Evolutionary conservation across 2,329 filamentous ascomycete species (phyloP).

Genomic region (Talaromyces islandicus): DNA sequence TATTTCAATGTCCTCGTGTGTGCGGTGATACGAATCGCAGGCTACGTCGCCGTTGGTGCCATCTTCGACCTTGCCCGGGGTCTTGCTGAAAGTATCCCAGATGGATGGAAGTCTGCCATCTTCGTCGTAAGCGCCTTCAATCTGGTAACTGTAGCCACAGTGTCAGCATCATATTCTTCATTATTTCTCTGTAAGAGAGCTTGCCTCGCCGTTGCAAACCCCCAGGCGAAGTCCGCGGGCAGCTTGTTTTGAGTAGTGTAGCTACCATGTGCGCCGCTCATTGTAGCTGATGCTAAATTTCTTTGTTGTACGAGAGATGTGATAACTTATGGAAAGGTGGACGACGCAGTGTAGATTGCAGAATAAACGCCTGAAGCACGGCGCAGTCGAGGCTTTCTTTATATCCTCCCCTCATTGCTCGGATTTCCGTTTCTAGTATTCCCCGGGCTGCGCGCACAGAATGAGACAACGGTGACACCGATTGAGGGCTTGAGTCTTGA

Average conservation of each 20-base stretch:
- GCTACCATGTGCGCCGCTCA: neutral
- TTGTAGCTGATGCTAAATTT: neutral
- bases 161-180: neutral
- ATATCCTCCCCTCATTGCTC: neutral
- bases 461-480: neutral
- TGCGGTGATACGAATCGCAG: conserved; percentile 82
- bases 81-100: conserved; percentile 84
- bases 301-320: neutral
- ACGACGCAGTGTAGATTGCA: neutral
- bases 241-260: conserved; percentile 34
- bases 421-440: neutral
- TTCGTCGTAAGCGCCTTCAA: conserved; percentile 68
- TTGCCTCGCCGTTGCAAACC: conserved; percentile 71
- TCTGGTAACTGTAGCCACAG: conserved; percentile 65
- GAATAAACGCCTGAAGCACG: neutral
- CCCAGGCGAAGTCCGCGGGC: conserved; percentile 68
- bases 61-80: conserved; percentile 76
- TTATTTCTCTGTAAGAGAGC: neutral
- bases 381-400: neutral
- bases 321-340: neutral
- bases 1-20: conserved; percentile 68
- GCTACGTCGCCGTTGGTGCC: conserved; percentile 68
- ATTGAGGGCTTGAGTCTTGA: neutral
- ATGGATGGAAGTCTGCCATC: conserved; percentile 78
- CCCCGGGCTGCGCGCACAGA: neutral